Evolutionary conservation across 257 asterid species (phyloP).

Genomic region (Penstemon barbatus): DNA sequence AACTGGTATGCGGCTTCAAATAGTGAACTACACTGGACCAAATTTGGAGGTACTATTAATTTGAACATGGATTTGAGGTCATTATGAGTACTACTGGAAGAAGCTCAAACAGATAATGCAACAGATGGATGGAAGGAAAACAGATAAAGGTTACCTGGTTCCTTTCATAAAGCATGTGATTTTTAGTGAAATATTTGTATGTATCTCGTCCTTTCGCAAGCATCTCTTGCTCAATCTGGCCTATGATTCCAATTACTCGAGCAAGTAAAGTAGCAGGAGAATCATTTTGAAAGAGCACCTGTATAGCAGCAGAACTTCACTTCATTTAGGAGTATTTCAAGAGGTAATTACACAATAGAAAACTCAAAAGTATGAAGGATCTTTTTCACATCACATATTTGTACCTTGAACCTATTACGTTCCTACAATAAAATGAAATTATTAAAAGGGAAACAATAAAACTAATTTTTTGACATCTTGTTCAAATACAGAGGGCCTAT

Average conservation of each 20-base stretch:
- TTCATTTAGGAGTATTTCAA: conserved; percentile 23
- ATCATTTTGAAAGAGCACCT: conserved; percentile 98
- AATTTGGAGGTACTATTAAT: no score
- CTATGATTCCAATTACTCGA: conserved; percentile 85
- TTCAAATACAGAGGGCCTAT: no score
- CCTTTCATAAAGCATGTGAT: conserved; percentile 93
- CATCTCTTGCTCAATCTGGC: conserved; percentile 78
- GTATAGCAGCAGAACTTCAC: conserved; percentile 22
- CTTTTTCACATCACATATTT: no score
- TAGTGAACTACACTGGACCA: background rate
- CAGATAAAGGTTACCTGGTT: conserved; percentile 65
- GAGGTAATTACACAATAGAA: conserved; percentile 3
- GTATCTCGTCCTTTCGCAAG: conserved; percentile 90
- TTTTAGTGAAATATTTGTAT: conserved; percentile 85
- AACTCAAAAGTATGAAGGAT: no score
- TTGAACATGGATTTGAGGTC: no score
- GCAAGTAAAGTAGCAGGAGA: conserved; percentile 99
- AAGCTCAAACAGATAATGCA: no score
- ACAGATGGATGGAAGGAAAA: background rate
- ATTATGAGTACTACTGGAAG: no score
- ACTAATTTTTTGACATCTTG: no score
- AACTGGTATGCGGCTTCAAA: background rate
- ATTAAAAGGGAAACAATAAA: background rate
- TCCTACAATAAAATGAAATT: background rate
- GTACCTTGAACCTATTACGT: no score